phyloP scores from a whole-genome alignment of 306 rosid genomes.

The Betula pendula region DNA sequence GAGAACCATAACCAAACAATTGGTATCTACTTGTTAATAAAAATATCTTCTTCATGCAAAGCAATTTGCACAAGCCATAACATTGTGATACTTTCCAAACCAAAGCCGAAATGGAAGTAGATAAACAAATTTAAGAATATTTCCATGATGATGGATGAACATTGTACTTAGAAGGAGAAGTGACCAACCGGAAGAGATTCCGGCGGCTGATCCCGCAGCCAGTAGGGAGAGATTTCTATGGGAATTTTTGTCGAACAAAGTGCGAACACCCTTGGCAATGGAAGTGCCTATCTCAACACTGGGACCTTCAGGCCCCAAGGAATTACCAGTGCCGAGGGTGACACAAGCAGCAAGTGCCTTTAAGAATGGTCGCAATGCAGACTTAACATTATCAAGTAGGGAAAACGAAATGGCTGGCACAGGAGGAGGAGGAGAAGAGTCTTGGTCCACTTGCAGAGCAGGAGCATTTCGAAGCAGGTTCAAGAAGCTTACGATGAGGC shows the following conservation, averaged over 20 bases:
- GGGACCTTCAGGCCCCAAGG: constrained; percentile 94
- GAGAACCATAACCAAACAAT: background rate
- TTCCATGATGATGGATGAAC: background rate
- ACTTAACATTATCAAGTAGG: constrained; percentile 38
- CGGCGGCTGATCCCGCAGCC: constrained; percentile 97
- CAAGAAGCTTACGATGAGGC: constrained; percentile 52
- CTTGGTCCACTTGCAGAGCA: constrained; percentile 23
- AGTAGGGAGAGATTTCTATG: constrained; percentile 58
- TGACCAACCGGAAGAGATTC: constrained; percentile 71
- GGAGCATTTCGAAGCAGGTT: constrained; percentile 50
- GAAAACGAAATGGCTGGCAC: constrained; percentile 24
- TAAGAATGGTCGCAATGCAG: constrained; percentile 60
- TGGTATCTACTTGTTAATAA: background rate
- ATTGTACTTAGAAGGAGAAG: background rate
- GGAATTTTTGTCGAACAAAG: constrained; percentile 45
- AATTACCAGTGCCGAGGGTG: constrained; percentile 89
- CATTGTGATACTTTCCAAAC: background rate
- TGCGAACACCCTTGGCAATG: constrained; percentile 65
- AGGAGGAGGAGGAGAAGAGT: background rate
- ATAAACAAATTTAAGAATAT: background rate
- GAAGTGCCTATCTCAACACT: constrained; percentile 87
- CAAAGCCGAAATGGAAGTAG: background rate
- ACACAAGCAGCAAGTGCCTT: constrained; percentile 74
- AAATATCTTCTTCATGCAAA: background rate
- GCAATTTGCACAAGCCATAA: background rate